Evolutionary conservation across 2,329 filamentous ascomycete species (phyloP).

Genomic region (Clonostachys sp.): DNA sequence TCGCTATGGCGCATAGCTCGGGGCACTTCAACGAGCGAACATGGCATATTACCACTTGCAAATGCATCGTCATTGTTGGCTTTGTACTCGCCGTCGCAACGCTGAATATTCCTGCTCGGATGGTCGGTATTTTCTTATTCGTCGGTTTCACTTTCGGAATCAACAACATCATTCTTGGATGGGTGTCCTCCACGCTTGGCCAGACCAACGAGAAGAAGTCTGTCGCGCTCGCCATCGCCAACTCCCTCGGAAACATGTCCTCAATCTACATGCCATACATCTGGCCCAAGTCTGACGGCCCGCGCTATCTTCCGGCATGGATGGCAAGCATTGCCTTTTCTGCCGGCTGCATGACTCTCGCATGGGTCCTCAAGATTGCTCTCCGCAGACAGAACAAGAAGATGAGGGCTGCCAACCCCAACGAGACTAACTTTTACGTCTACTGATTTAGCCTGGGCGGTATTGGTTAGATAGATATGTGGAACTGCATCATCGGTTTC

Average conservation of each 20-base stretch:
- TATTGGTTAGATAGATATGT: too few species aligned
- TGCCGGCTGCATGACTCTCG: slow-evolving; percentile 24
- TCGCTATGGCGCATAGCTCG: slow-evolving; percentile 18
- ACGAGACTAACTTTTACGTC: slow-evolving; percentile 18
- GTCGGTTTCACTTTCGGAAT: slow-evolving; percentile 1
- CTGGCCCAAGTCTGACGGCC: slow-evolving; percentile 6
- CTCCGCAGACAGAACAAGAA: slow-evolving; percentile 28
- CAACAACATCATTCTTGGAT: slow-evolving; percentile 6
- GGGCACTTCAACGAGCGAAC: slow-evolving; percentile 36
- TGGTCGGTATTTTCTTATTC: slow-evolving; percentile 9
- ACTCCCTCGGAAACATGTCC: slow-evolving; percentile 6
- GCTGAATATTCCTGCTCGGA: slow-evolving; percentile 15
- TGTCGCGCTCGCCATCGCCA: slow-evolving; percentile 8
- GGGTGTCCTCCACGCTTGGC: slow-evolving; percentile 4
- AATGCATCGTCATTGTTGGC: slow-evolving; percentile 28
- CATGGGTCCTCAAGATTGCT: slow-evolving; percentile 26
- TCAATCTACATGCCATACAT: slow-evolving; percentile 9
- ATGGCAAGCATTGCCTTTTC: slow-evolving; percentile 26
- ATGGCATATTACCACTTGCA: slow-evolving; percentile 35
- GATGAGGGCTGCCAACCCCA: slow-evolving; percentile 11
- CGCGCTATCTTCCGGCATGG: slow-evolving; percentile 10
- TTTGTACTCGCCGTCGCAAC: slow-evolving; percentile 22
- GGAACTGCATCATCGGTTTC: too few species aligned
- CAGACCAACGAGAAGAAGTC: slow-evolving; percentile 7
- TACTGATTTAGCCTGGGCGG: slow-evolving; percentile 7